These are phyloP conservation scores for Saccharomycopsis sp. DNA, from an alignment of 805 yeast species.

Conservation along the genomic window DNA sequence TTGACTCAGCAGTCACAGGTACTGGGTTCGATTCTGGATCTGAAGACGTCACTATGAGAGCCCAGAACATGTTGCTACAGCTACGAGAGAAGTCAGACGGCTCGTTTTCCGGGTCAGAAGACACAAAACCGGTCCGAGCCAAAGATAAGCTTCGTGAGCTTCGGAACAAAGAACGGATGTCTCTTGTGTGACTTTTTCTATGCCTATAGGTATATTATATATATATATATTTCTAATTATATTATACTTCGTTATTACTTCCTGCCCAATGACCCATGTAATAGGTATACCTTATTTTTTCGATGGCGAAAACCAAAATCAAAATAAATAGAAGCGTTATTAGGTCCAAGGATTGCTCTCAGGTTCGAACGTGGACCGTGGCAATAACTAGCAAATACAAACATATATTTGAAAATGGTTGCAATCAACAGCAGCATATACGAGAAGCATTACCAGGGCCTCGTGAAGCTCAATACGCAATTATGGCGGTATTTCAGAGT, in stretches of 20 bases:
- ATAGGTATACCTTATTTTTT: too few species aligned
- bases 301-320: not conserved
- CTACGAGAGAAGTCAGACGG: slow-evolving; percentile 35
- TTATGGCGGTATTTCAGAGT: not conserved
- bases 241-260: too few species aligned
- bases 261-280: too few species aligned
- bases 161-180: slow-evolving; percentile 8
- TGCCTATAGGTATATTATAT: too few species aligned
- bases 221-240: not conserved
- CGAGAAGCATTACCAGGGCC: not conserved
- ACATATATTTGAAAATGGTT: not conserved
- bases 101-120: not conserved
- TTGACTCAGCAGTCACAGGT: slow-evolving; percentile 21
- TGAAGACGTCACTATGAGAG: slow-evolving; percentile 50
- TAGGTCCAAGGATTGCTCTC: too few species aligned
- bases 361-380: too few species aligned
- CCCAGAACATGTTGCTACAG: slow-evolving; percentile 56
- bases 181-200: not conserved
- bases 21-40: slow-evolving; percentile 21
- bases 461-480: not conserved
- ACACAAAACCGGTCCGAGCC: slow-evolving; percentile 6
- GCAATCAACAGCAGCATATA: not conserved
- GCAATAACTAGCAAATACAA: not conserved
- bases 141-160: slow-evolving; percentile 18
- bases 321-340: too few species aligned